These are phyloP conservation scores for Oryza nivara DNA, from an alignment of 176 grass and related monocot genomes.

Conservation along the genomic window DNA sequence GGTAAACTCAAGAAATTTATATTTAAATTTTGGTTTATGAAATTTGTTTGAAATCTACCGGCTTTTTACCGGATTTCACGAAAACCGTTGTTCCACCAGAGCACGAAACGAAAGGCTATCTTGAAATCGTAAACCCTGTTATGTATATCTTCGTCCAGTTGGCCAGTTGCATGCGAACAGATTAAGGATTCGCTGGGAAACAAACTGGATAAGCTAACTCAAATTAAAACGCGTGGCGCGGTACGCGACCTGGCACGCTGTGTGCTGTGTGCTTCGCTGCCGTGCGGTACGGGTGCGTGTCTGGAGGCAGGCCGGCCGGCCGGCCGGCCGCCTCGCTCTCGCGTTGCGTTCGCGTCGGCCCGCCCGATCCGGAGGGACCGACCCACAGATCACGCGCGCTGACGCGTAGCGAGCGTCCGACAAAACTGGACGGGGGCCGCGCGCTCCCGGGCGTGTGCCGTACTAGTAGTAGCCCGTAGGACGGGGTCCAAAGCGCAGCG, in stretches of 20 bases:
- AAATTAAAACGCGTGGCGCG: neutral
- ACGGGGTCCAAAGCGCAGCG: conserved; percentile 28
- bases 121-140: too few relatives aligned
- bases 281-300: conserved; percentile 14
- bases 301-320: conserved; percentile 22
- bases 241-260: conserved; percentile 17
- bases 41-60: too few relatives aligned
- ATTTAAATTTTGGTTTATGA: too few relatives aligned
- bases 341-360: too few relatives aligned
- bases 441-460: neutral
- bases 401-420: neutral
- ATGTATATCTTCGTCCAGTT: too few relatives aligned
- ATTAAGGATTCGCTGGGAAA: too few relatives aligned
- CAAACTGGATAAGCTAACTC: too few relatives aligned
- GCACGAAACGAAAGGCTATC: too few relatives aligned
- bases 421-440: neutral
- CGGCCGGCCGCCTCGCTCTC: conserved; percentile 32
- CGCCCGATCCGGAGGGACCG: neutral
- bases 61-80: too few relatives aligned
- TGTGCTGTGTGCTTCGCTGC: neutral
- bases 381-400: neutral
- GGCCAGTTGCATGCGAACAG: too few relatives aligned
- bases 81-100: too few relatives aligned
- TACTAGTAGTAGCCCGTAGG: neutral
- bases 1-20: too few relatives aligned